Evolutionary conservation across 169 alveolate genomes (phyloP), one percentile per base, ranked within the genome.

Genomic region (Plasmodium adleri): DNA sequence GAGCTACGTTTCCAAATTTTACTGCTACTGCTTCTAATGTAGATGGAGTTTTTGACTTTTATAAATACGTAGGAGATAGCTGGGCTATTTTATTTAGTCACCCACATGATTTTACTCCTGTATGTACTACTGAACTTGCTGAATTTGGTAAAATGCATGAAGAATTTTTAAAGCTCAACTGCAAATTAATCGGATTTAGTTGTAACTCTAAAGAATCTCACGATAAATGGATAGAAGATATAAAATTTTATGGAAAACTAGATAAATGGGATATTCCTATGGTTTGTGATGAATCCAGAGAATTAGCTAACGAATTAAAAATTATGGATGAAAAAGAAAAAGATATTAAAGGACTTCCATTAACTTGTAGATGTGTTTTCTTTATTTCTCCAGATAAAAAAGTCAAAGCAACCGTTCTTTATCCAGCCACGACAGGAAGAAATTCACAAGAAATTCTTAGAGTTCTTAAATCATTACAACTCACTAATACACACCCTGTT

Each of bases 341-440:
- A 58, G 94, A 92, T 54, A 70, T 80, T 15, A 75, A 62, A 5
- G 96, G 96, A 7, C 47, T 95, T 15, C 97, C 97, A 15, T 85
- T 95, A 62, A 90, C 97, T 9, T 88, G 94, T 32, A 92, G 97
- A 62, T 83, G 93, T 39, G 94, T 89, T 43, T 92, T 90, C 59
- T 85, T 85, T 72, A 93, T 95, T 56, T 93, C 94, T 43, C 93
- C 95, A 4, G 91, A 92, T 49, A 78, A 72, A 74, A 83, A 26
- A 62, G 74, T 95, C 6, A 93, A 90, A 66, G 92, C 93, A 12
- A 66, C 91, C n/a, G 28, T 93, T n/a, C 63, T 92, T 8, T 95
- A 95, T 88, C 97, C 97, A 4, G 97, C 96, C 2, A 92, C 96
- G 22, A 92, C 94, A 1, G 97, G 97, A n/a, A 26, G 97, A 50